A percentile compares a stretch with the other conserved stretches of the same genome.
These are phyloP conservation scores for Scolecobasidium constrictum DNA, from an alignment of 2,329 filamentous ascomycete genomes.

Conservation along the genomic window DNA sequence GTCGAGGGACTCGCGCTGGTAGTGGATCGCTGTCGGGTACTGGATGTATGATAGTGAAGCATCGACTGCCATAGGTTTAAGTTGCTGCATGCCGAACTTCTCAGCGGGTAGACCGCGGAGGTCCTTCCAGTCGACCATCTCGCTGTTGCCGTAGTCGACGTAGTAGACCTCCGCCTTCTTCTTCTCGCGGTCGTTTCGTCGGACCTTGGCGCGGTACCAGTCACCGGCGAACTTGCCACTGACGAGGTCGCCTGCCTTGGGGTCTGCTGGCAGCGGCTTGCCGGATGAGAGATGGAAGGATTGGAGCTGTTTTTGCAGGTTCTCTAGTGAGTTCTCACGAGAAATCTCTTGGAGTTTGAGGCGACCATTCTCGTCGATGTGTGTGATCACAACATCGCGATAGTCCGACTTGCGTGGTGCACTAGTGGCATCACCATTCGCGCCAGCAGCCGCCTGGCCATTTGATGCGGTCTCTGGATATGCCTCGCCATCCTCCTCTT, in stretches of 20 bases:
- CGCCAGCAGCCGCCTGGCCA: slow-evolving; percentile 35
- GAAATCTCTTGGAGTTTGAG: slow-evolving; percentile 90
- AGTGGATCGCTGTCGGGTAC: slow-evolving; percentile 71
- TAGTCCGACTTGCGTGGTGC: slow-evolving; percentile 71
- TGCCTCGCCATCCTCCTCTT: slow-evolving; percentile 56
- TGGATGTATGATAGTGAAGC: slow-evolving; percentile 82
- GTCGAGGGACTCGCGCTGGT: slow-evolving; percentile 67
- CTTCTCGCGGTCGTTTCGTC: slow-evolving; percentile 82
- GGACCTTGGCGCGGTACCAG: slow-evolving; percentile 89
- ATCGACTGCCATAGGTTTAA: slow-evolving; percentile 55
- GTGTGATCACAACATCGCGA: slow-evolving; percentile 84
- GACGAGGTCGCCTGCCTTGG: slow-evolving; percentile 86
- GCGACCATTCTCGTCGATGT: slow-evolving; percentile 71
- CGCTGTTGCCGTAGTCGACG: slow-evolving; percentile 92
- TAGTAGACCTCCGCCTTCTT: slow-evolving; percentile 84
- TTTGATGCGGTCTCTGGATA: slow-evolving; percentile 25
- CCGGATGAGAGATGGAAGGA: slow-evolving; percentile 74
- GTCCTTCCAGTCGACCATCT: slow-evolving; percentile 73
- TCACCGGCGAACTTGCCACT: slow-evolving; percentile 87
- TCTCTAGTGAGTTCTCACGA: slow-evolving; percentile 65
- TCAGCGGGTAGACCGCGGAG: slow-evolving; percentile 70
- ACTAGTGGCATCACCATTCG: slow-evolving; percentile 31
- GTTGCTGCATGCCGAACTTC: slow-evolving; percentile 46
- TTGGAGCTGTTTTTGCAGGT: slow-evolving; percentile 83
- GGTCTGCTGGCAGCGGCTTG: slow-evolving; percentile 58